Base-by-base conservation (phyloP, 768 basidiomycete genomes). In the Lanmaoa rubissima region DNA sequence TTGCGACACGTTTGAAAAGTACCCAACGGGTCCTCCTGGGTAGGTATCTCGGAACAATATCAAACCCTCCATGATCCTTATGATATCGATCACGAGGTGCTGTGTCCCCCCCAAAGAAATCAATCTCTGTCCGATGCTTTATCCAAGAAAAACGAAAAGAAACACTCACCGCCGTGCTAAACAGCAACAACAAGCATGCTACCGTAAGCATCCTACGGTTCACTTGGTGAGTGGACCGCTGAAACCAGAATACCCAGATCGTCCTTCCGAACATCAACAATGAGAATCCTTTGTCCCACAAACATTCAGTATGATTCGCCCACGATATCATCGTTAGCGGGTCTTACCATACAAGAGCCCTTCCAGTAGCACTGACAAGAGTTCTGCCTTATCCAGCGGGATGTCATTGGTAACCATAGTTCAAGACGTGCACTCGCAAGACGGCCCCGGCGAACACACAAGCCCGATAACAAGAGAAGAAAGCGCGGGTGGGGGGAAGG, bases 221-320 rank as follows among this genome's bases (percentile, higher is more conserved):
- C 45, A 73, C 32, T 7, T 41, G 36, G 11, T 35, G 21, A 10
- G 51, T 51, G 9, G 51, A 36, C 10, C 35, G 59, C 19, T 51
- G 51, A 26, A 44, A 49, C 7, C 55, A 35, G n/a, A 74, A 36
- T 1, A 55, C 62, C 61, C 67, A 69, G 12, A 75, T 42, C 1
- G 72, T 70, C 3, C 61, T 64, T 8, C 64, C 62, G 55, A 73
- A 75, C 74, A 75, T 74, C 39, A 74, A 51, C 28, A 73, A 34
- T 5, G 73, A 75, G 53, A 74, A 72, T 0, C 74, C 74, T 75
- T 31, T n/a, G 14, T 1, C 0, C 14, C 14, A 46, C 13, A 26
- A 34, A n/a, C 3, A 7, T 4, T 57, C n/a, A 60, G 38, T 1
- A 40, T 24, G 26, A 2, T 21, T 38, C 32, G 3, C 31, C 0